These are phyloP conservation scores for Aureobasidium sp. DNA, from an alignment of 2,329 filamentous ascomycete species.

Conservation along the genomic window DNA sequence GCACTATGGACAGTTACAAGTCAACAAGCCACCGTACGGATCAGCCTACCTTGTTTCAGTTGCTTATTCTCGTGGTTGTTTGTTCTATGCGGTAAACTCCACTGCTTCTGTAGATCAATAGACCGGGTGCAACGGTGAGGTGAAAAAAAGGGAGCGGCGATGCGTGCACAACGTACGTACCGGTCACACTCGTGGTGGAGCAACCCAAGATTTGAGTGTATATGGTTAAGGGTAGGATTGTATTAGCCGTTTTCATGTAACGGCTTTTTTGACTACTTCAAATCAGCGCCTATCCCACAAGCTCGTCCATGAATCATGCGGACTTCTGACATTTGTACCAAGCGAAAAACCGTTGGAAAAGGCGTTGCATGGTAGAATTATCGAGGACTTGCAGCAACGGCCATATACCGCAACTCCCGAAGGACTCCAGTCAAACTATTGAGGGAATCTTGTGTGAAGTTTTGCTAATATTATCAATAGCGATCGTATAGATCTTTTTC, in stretches of 20 bases:
- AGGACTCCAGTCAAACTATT: not conserved
- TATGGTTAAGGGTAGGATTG: not conserved
- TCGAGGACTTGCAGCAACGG: not conserved
- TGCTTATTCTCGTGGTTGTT: not conserved
- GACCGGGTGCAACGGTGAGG: not conserved
- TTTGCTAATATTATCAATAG: not conserved
- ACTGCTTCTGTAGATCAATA: not conserved
- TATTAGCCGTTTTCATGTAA: not conserved
- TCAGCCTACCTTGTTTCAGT: slow-evolving; percentile 5
- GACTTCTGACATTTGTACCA: not conserved
- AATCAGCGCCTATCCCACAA: not conserved
- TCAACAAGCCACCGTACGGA: not conserved
- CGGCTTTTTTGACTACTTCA: not conserved
- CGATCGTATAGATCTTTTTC: not conserved
- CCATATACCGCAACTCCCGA: not conserved
- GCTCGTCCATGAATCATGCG: not conserved
- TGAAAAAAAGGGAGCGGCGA: not conserved
- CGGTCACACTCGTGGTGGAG: not conserved
- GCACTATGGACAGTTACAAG: not conserved
- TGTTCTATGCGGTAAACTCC: not conserved
- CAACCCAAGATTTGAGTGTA: not conserved
- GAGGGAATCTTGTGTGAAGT: not conserved
- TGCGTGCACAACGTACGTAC: not conserved
- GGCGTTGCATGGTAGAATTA: not conserved
- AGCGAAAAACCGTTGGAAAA: not conserved